Evolutionary conservation across 225 moss, liverwort and hornwort species (phyloP), one percentile per base, ranked within the genome.

Genomic region (Climacium dendroides): DNA sequence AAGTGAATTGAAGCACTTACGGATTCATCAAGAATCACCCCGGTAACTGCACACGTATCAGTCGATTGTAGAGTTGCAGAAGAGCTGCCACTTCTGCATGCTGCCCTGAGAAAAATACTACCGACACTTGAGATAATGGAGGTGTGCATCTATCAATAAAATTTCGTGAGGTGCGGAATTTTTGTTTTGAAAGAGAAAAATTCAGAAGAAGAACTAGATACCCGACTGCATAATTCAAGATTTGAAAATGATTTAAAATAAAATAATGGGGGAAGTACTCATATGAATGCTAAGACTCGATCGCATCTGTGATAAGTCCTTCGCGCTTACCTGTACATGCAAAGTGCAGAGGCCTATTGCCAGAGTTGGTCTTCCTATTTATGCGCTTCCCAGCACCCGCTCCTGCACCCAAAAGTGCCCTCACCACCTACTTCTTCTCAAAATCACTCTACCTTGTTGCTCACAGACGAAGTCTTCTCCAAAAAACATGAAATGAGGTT

Each of bases 341-440:
- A 80, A 95, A 94, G 91, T 98, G 98, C 73, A 98, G 90, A 87
- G 98, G 91, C 82, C 96, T 96, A 80, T 96, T 98, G 80, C 95
- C 96, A 79, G 94, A 90, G 81, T 95, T 92, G 71, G 92, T 94
- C 90, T 94, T 94, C 64, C 94, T 91, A 65, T 95, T 93, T 48
- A 98, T 93, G 79, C 96, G 96, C 85, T 91, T 98, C 63, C 98
- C 94, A 93, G 96, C 94, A 89, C 94, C 98, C 67, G 98, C 96
- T 77, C 98, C 98, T 93, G 94, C 92, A 90, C 92, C 88, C 90
- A 98, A 92, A 85, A 98, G 98, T 72, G 91, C 91, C 92, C 94
- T 94, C 88, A 97, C 96, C 77, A 96, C 98, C 98, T 98, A 93
- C 85, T 87, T 85, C 88, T 90, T 81, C 84, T 90, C 78, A 90